Evolutionary conservation across 1,139 yeast genomes (phyloP).

Genomic region (Casaregolazyma suthepensis): DNA sequence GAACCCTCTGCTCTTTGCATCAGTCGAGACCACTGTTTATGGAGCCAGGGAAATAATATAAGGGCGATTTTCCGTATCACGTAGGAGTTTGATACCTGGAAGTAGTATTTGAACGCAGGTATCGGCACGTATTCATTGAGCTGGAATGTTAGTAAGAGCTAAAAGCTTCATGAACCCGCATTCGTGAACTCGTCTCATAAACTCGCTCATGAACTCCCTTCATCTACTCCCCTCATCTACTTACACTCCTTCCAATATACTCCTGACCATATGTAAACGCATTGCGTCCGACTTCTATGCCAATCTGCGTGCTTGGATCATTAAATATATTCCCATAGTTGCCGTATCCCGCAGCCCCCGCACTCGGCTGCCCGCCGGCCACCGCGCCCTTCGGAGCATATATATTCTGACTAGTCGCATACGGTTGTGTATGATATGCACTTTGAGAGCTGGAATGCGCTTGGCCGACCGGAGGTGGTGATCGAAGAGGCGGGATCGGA

Average conservation of each 20-base stretch:
- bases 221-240: slow-evolving; percentile 32
- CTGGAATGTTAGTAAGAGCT: slow-evolving; percentile 10
- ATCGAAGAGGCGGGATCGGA: slow-evolving; percentile 36
- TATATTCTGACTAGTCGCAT: slow-evolving; percentile 10
- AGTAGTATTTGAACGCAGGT: slow-evolving; percentile 67
- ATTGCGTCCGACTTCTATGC: slow-evolving; percentile 80
- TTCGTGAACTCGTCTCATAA: background rate
- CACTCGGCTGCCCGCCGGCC: slow-evolving; percentile 9
- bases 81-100: slow-evolving; percentile 85
- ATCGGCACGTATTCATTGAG: slow-evolving; percentile 31
- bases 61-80: slow-evolving; percentile 68
- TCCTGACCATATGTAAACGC: slow-evolving; percentile 70
- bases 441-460: slow-evolving; percentile 10
- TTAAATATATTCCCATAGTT: slow-evolving; percentile 44
- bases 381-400: slow-evolving; percentile 9
- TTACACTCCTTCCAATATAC: slow-evolving; percentile 63
- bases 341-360: slow-evolving; percentile 14
- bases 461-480: slow-evolving; percentile 32
- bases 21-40: slow-evolving; percentile 51
- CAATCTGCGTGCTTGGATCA: slow-evolving; percentile 80
- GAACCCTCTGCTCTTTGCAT: slow-evolving; percentile 32
- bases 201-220: no score
- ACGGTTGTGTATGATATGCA: slow-evolving; percentile 1
- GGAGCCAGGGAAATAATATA: slow-evolving; percentile 80
- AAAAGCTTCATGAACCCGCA: background rate